Evolutionary conservation across 306 rosid species (phyloP).

Genomic region (Dryas octopetala): DNA sequence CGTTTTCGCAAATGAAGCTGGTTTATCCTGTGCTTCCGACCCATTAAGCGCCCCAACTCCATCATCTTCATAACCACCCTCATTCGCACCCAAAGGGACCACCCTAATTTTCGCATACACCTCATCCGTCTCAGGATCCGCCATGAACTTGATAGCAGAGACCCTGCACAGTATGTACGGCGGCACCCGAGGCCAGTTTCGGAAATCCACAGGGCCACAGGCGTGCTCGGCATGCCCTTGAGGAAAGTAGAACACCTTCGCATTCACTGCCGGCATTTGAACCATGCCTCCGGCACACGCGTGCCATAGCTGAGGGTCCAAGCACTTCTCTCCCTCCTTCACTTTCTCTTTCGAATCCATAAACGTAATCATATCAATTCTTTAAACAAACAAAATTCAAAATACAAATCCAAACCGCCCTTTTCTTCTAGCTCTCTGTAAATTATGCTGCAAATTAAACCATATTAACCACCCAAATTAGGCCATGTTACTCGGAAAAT

Average conservation of each 20-base stretch:
- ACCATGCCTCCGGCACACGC: conserved; percentile 99
- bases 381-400: not conserved
- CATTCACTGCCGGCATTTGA: conserved; percentile 76
- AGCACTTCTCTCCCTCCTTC: conserved; percentile 64
- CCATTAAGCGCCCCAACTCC: conserved; percentile 46
- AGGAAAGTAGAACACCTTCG: conserved; percentile 79
- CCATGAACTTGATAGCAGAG: conserved; percentile 61
- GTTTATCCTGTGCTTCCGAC: conserved; percentile 59
- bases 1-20: conserved; percentile 80
- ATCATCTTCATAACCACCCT: conserved; percentile 40
- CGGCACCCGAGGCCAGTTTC: conserved; percentile 47
- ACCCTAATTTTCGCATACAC: conserved; percentile 67
- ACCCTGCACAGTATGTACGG: conserved; percentile 70
- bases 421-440: conserved; percentile 25
- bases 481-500: not conserved
- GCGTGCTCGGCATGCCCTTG: conserved; percentile 93
- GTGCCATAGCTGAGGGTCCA: conserved; percentile 93
- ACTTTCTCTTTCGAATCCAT: conserved; percentile 78
- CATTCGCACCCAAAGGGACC: conserved; percentile 43
- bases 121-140: conserved; percentile 88
- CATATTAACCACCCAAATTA: conserved; percentile 15
- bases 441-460: conserved; percentile 18
- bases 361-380: conserved; percentile 70
- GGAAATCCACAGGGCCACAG: conserved; percentile 64
- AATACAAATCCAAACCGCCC: not conserved